Conservation (phyloP, 2,329 filamentous ascomycete genomes). For the Parafenestella ontariensis region DNA sequence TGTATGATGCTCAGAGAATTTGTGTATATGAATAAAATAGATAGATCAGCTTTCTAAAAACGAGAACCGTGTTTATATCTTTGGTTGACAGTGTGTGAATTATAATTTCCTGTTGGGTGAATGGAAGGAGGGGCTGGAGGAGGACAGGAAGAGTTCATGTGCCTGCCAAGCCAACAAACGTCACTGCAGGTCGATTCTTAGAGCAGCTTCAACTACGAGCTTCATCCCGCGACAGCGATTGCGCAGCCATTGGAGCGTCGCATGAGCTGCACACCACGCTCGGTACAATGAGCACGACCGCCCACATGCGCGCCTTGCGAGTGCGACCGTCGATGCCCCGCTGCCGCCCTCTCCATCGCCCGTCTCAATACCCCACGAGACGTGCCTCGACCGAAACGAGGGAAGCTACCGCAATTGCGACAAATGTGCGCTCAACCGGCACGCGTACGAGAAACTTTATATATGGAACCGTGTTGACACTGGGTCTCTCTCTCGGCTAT, state of each 20-base stretch:
- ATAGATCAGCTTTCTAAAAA: not conserved
- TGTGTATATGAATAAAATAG: not conserved
- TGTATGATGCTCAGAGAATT: not conserved
- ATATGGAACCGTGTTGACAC: conserved; percentile 61
- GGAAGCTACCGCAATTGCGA: conserved; percentile 38
- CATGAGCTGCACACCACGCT: conserved; percentile 26
- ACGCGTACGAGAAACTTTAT: conserved; percentile 59
- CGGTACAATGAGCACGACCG: conserved; percentile 35
- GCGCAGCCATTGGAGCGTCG: conserved; percentile 25
- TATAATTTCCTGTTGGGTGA: not conserved
- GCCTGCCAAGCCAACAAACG: conserved; percentile 9
- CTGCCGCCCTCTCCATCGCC: conserved; percentile 20
- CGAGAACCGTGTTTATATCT: not conserved
- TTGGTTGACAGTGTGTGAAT: no score
- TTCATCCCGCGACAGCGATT: conserved; percentile 20
- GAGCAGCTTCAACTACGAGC: conserved; percentile 1
- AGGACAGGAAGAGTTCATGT: no score
- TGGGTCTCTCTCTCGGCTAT: conserved; percentile 56
- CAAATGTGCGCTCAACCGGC: conserved; percentile 48
- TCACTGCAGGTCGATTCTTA: conserved; percentile 2
- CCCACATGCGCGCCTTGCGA: conserved; percentile 36
- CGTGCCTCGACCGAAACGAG: conserved; percentile 33
- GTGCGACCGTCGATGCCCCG: conserved; percentile 31
- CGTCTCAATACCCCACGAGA: conserved; percentile 27
- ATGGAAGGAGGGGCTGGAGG: no score